phyloP scores from a whole-genome alignment of 257 asterid genomes.

The Gentiana macrophylla region DNA sequence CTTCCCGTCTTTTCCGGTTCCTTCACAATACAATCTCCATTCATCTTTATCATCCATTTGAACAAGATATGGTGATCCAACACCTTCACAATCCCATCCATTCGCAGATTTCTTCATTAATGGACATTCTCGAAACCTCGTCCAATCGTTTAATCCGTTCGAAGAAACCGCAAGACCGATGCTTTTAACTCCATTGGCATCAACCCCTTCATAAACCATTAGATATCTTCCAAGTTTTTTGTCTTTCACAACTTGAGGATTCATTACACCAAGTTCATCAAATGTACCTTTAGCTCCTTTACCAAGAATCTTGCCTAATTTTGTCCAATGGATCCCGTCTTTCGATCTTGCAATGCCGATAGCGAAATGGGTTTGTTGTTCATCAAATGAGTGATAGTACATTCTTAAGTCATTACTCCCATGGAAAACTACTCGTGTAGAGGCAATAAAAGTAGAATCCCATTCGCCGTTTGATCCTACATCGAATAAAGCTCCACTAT shows the following conservation, averaged over 20 bases:
- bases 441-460: constrained; percentile 72
- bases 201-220: constrained; percentile 83
- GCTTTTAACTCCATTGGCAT: constrained; percentile 34
- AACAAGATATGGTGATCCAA: constrained; percentile 69
- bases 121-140: constrained; percentile 34
- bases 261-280: constrained; percentile 48
- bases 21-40: constrained; percentile 85
- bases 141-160: constrained; percentile 81
- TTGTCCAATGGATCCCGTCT: constrained; percentile 84
- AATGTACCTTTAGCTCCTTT: constrained; percentile 37
- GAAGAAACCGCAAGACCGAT: constrained; percentile 52
- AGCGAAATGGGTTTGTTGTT: constrained; percentile 23
- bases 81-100: constrained; percentile 83
- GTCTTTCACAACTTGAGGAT: constrained; percentile 47
- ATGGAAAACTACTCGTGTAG: constrained; percentile 73
- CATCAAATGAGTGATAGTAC: constrained; percentile 76
- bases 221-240: constrained; percentile 52
- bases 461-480: constrained; percentile 60
- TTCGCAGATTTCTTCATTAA: constrained; percentile 31
- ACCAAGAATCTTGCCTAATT: constrained; percentile 54
- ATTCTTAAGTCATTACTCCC: constrained; percentile 60
- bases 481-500: constrained; percentile 76
- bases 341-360: constrained; percentile 78
- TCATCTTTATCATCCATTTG: constrained; percentile 62
- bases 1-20: constrained; percentile 62